Base-by-base conservation (phyloP, 192 early-diverging fungal genomes). In the Allomyces macrogynus region DNA sequence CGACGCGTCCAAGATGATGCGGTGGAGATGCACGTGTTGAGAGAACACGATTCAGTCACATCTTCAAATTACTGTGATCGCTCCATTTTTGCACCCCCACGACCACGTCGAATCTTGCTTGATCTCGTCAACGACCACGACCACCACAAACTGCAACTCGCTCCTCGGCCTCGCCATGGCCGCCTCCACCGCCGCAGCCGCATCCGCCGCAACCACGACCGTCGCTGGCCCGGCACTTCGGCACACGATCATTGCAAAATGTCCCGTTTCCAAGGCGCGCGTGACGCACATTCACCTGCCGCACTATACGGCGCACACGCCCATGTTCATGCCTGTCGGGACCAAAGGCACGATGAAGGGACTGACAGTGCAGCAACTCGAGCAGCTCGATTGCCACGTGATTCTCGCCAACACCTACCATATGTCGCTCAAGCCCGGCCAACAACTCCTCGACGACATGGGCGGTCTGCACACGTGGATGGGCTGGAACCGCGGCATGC, bases 321-420 rank as follows among this genome's bases (percentile, higher is more conserved):
- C 89, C 42, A 85, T 88, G 70, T 92, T 92, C 63, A 92, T 92
- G 89, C 89, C 89, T 3, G 89, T 92, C 27, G 89, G 84, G 10
- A 92, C 89, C 12, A 86, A 88, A 76, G 89, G 86, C 20, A 81
- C 87, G 12, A 78, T 92, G 67, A 92, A 92, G 68, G 89, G 89
- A 42, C 72, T 92, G 67, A 88, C 88, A 12, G 79, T 83, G 25
- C 70, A 83, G 54, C 89, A 92, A 69, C 69, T 92, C 60, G 80
- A 84, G 67, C 76, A 78, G 43, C 75, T 87, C 23, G 80, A 83
- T 67, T 89, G 88, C 74, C 87, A 89, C 65, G 85, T 92, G 65
- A 89, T 92, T 71, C 75, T 92, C 23, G 87, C 87, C 61, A 92
- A 92, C 72, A 92, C 89, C 12, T 57, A 57, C 49, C 49, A 57